Base-by-base conservation (phyloP, 2,329 filamentous ascomycete genomes). In the Diaporthe helianthi region DNA sequence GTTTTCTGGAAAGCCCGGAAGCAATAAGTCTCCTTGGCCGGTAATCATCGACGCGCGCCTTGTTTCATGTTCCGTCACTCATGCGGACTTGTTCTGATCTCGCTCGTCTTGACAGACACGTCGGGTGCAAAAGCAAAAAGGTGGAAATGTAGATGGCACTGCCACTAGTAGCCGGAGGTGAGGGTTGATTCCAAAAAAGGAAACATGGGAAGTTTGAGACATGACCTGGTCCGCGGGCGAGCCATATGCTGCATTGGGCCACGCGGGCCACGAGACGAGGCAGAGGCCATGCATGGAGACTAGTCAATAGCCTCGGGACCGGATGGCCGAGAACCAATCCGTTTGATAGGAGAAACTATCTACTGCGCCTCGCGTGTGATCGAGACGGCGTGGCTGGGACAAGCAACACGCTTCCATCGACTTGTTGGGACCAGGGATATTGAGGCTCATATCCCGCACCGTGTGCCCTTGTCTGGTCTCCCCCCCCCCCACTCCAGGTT, bases 381-480 rank as follows among this genome's bases (percentile, higher is more conserved):
- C 52, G 46, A 46, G 52, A 67, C 41, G 64, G 49, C n/a, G 64
- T 55, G 64, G 38, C 64, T 49, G 64, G 13, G 38, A 47, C 58
- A 47, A 47, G 58, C 41, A 61, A 38, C 9, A 29, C 31, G 41
- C 41, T 58, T 58, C 41, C n/a, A 58, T 46, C 64, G 49, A 46
- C 26, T 46, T 55, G 49, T 66, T 46, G 51, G 44, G 64, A 31
- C 29, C 41, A 47, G 24, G 33, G 47, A 26, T 10, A 54, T 29
- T 38, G 52, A 51, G 52, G 63, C 41, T 55, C 41, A 61, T 24
- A 47, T 61, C 31, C 41, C 58, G n/a, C n/a, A 44, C 33, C 19
- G 41, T 24, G 12, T 36, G 26, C n/a, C 29, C 15, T 55, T 22
- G 22, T 38, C 13, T 55, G 10, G n/a, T 31, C 13, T 15, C 13